Base-by-base conservation (phyloP, 2,329 filamentous ascomycete species). In the Apiospora sp. region DNA sequence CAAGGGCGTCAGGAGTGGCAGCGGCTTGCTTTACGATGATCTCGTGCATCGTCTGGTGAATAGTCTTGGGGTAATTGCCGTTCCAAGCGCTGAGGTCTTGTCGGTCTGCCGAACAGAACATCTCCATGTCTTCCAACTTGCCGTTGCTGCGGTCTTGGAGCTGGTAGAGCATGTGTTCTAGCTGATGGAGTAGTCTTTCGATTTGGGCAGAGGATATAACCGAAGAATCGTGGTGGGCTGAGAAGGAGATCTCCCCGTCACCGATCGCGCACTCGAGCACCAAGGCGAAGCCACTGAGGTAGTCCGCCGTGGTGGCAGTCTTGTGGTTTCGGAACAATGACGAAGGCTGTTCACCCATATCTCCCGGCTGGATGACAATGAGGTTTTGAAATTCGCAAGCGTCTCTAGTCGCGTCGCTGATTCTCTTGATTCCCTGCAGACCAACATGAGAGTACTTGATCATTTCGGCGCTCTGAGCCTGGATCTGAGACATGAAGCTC, bases 401-500 rank as follows among this genome's bases (percentile, higher is more conserved):
- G 6, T 43, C 51, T 41, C 49, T 24, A 24, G 51, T 34, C n/a
- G 48, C 37, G 6, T 58, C 48, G 16, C 69, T 64, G 7, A 71
- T 41, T 7, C 49, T 24, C 13, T 30, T 41, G 4, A 71, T 58
- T 19, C 34, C 37, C n/a, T 69, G 71, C 19, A 72, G 64, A n/a
- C 71, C 71, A 34, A 51, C 37, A 3, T 72, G 67, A 8, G 68
- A 24, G 24, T 64, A 69, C 22, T 49, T 16, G 44, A 69, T 44
- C 71, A 69, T 69, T 3, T 68, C 71, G 34, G 67, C 41, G 6
- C 44, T 37, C 30, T 72, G 71, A 10, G 24, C 14, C 67, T 72
- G 77, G 0, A 79, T 48, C 0, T 77, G 75, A 24, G 84, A 78
- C 10, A 90, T 79, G 71, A 85, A 87, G 30, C 85, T 78, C 0